Percentiles rank a stretch among this genome's conserved stretches.
Evolutionary conservation across 1,139 yeast genomes (phyloP).

Genomic region (Nematodospora anomalae): DNA sequence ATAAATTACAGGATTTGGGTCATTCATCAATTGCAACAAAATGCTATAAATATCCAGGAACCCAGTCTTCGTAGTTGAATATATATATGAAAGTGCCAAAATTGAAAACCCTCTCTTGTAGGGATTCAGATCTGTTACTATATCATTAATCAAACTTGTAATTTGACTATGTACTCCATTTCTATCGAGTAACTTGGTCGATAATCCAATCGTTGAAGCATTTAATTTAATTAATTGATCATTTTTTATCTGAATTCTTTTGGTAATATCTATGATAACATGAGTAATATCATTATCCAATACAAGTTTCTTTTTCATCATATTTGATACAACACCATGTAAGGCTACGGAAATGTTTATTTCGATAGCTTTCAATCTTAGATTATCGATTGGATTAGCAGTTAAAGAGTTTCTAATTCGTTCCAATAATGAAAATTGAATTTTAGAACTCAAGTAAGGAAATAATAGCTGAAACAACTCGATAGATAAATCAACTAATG

Average conservation of each 20-base stretch:
- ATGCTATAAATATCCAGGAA: constrained; percentile 53
- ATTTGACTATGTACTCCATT: constrained; percentile 46
- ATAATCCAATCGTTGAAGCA: constrained; percentile 67
- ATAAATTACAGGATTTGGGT: constrained; percentile 85
- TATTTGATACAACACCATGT: constrained; percentile 51
- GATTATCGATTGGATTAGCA: constrained; percentile 29
- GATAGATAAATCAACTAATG: constrained; percentile 74
- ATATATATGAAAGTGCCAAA: constrained; percentile 60
- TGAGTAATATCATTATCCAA: constrained; percentile 49
- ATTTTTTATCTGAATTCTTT: constrained; percentile 43
- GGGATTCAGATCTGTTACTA: constrained; percentile 55
- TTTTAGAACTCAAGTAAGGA: constrained; percentile 72
- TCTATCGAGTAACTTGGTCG: constrained; percentile 44
- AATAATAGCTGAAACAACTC: constrained; percentile 72
- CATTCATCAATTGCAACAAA: constrained; percentile 59
- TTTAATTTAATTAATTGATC: constrained; percentile 48
- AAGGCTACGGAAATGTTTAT: constrained; percentile 66
- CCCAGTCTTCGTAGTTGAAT: constrained; percentile 38
- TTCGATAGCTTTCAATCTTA: constrained; percentile 50
- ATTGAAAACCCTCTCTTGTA: constrained; percentile 64
- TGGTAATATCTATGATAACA: constrained; percentile 59
- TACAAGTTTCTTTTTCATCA: constrained; percentile 23
- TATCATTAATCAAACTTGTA: constrained; percentile 55
- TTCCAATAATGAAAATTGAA: constrained; percentile 84
- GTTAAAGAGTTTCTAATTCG: constrained; percentile 60